Evolutionary conservation across 345 rosid genomes (phyloP).

Genomic region (Carallia brachiata): DNA sequence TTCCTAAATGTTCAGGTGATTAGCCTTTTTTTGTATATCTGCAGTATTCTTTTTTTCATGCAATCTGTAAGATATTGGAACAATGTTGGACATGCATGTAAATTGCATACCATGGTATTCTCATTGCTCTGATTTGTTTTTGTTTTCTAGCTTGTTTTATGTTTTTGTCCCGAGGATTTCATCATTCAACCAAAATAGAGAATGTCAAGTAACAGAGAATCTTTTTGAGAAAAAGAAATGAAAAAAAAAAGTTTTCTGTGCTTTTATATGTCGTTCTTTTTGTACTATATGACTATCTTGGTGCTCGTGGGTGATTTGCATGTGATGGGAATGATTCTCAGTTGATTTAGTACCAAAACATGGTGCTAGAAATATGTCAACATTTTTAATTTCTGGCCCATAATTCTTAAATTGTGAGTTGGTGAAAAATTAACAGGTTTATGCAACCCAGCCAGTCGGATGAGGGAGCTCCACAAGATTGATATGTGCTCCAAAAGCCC

Average conservation of each 20-base stretch:
- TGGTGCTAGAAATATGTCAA: background rate
- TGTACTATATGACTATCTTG: no score
- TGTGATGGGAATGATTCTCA: background rate
- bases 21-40: background rate
- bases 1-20: slow-evolving; percentile 86
- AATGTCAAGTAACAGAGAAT: no score
- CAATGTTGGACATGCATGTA: background rate
- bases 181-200: no score
- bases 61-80: background rate
- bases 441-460: slow-evolving; percentile 57
- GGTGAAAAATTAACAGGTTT: slow-evolving; percentile 44
- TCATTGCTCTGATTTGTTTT: background rate
- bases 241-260: background rate
- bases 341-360: background rate
- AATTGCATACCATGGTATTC: no score
- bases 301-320: no score
- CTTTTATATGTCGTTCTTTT: background rate
- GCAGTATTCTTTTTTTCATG: background rate
- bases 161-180: background rate
- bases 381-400: background rate
- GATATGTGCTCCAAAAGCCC: slow-evolving; percentile 78
- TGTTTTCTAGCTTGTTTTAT: background rate
- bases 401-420: background rate
- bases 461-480: slow-evolving; percentile 62
- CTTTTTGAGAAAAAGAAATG: no score